phyloP scores from a whole-genome alignment of 179 eudicot species.

The Gypsophila paniculata region DNA sequence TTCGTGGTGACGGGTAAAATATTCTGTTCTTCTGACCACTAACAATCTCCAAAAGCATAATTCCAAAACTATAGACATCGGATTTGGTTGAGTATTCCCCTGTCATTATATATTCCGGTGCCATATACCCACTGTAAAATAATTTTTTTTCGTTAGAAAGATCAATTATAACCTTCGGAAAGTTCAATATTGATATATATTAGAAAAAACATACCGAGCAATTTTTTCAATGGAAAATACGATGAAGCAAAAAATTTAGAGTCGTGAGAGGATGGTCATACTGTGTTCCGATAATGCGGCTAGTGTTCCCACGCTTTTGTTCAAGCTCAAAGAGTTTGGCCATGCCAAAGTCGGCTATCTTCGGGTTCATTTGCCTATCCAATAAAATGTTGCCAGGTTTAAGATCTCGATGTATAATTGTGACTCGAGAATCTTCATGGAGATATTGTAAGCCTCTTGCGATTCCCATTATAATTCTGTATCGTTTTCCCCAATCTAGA shows the following conservation, averaged over 20 bases:
- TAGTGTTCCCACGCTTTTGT: not conserved
- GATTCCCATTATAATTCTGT: conserved; percentile 26
- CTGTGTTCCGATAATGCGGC: conserved; percentile 1
- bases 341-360: conserved; percentile 12
- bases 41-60: conserved; percentile 22
- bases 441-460: conserved; percentile 28
- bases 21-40: conserved; percentile 15
- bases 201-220: not conserved
- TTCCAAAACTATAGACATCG: conserved; percentile 19
- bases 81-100: conserved; percentile 23
- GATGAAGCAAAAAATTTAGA: too few species aligned
- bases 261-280: not conserved
- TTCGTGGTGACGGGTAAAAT: not conserved
- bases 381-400: conserved; percentile 35
- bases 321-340: not conserved
- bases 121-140: conserved; percentile 5
- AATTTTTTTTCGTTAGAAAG: not conserved
- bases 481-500: conserved; percentile 27
- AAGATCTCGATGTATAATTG: conserved; percentile 45
- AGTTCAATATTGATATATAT: too few species aligned
- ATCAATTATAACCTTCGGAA: too few species aligned
- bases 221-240: not conserved
- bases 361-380: conserved; percentile 2
- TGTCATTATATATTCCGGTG: not conserved
- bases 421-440: conserved; percentile 37